phyloP scores from a whole-genome alignment of 2,329 filamentous ascomycete species.

The Tolypocladium pustulatum region DNA sequence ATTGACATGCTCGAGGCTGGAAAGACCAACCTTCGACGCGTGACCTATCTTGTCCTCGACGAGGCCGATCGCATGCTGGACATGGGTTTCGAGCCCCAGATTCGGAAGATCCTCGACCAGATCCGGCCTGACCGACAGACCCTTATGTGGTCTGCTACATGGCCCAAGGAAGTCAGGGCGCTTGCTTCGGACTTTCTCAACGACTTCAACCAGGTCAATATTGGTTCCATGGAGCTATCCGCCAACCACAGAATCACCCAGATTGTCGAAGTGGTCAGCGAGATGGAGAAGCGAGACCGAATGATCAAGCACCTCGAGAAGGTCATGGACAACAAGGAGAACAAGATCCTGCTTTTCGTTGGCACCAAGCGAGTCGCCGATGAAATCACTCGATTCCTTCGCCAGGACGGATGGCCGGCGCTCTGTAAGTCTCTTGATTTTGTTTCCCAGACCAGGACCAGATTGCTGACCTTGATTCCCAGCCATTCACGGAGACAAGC shows the following conservation, averaged over 20 bases:
- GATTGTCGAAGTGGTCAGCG: constrained; percentile 89
- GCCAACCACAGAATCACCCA: constrained; percentile 98
- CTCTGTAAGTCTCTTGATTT: constrained; percentile 56
- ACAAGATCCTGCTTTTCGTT: constrained; percentile 94
- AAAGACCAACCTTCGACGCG: constrained; percentile 95
- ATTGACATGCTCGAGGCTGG: constrained; percentile 98
- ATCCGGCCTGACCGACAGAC: constrained; percentile 98
- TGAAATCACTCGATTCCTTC: constrained; percentile 93
- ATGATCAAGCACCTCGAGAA: constrained; percentile 98
- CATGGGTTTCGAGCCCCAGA: constrained; percentile 99
- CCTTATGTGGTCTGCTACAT: constrained; percentile 99
- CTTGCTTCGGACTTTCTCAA: constrained; percentile 83
- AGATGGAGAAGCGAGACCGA: constrained; percentile 93
- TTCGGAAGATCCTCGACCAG: constrained; percentile 96
- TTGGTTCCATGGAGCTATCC: constrained; percentile 89
- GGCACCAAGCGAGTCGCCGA: constrained; percentile 92
- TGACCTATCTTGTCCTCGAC: constrained; percentile 96
- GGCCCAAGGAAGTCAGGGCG: constrained; percentile 96
- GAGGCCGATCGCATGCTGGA: constrained; percentile 99
- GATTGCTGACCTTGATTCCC: constrained; percentile 13
- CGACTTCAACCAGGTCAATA: constrained; percentile 98
- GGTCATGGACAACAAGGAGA: constrained; percentile 91
- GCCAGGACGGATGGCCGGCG: constrained; percentile 95
- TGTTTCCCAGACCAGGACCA: constrained; percentile 18
- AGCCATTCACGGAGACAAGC: constrained; percentile 99